Percentiles rank a stretch among this genome's conserved stretches.
Evolutionary conservation across 1,284 basidiomycete species (phyloP).

Genomic region (Apiotrichum porosum): DNA sequence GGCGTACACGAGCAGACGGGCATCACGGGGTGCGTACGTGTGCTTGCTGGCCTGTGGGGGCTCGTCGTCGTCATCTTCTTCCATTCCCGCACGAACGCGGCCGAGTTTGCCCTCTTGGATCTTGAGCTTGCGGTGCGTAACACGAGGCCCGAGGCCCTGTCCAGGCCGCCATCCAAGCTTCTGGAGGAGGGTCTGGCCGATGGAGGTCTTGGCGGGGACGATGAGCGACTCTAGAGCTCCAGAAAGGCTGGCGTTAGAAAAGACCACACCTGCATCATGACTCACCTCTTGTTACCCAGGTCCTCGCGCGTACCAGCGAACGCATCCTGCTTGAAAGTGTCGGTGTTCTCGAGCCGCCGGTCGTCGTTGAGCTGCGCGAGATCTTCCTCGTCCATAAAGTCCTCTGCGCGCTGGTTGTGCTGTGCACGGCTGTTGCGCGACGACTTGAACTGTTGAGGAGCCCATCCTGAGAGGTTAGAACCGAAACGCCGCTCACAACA

Average conservation of each 20-base stretch:
- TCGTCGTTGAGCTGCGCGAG: conserved; percentile 71
- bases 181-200: conserved; percentile 75
- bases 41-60: conserved; percentile 81
- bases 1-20: conserved; percentile 58
- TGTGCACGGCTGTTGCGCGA: conserved; percentile 66
- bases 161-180: conserved; percentile 95
- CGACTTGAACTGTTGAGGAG: conserved; percentile 83
- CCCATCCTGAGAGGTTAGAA: conserved; percentile 67
- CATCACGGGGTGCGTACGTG: conserved; percentile 77
- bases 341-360: conserved; percentile 60
- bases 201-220: conserved; percentile 51
- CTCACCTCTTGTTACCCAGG: conserved; percentile 25
- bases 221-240: conserved; percentile 51
- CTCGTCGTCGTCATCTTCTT: conserved; percentile 49
- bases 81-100: conserved; percentile 28
- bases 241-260: conserved; percentile 50
- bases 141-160: conserved; percentile 85
- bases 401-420: conserved; percentile 66
- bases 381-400: conserved; percentile 99
- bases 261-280: not conserved
- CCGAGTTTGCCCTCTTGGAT: conserved; percentile 60
- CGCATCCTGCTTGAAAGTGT: conserved; percentile 57
- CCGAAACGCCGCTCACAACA: not conserved
- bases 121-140: conserved; percentile 70
- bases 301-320: conserved; percentile 59